phyloP scores from a whole-genome alignment of 495 filamentous ascomycete species.

The Extremus antarcticus region DNA sequence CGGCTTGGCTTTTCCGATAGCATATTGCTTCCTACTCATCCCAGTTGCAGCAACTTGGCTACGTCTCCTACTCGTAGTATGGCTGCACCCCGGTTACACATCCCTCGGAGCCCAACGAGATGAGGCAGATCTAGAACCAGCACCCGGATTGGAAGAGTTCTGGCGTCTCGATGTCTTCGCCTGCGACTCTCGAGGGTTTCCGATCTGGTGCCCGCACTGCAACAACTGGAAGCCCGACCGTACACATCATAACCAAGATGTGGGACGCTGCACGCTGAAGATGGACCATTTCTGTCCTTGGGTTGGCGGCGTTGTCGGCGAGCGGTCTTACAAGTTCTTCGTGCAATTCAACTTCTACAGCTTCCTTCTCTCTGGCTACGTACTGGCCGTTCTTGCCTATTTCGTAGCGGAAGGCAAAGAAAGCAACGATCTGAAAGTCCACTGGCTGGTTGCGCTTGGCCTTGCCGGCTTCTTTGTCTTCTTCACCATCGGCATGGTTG shows the following conservation, averaged over 20 bases:
- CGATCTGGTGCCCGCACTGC: slow-evolving; percentile 70
- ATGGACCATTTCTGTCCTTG: slow-evolving; percentile 97
- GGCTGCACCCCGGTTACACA: slow-evolving; percentile 57
- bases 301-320: slow-evolving; percentile 82
- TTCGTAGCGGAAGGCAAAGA: slow-evolving; percentile 33
- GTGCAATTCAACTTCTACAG: slow-evolving; percentile 72
- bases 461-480: slow-evolving; percentile 32
- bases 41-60: slow-evolving; percentile 56
- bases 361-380: slow-evolving; percentile 52
- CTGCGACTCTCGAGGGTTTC: slow-evolving; percentile 58
- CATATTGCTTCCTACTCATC: slow-evolving; percentile 61
- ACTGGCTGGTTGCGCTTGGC: slow-evolving; percentile 46
- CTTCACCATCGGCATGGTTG: slow-evolving; percentile 64
- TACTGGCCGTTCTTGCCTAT: slow-evolving; percentile 48
- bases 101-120: slow-evolving; percentile 38
- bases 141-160: slow-evolving; percentile 16
- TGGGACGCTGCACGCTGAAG: slow-evolving; percentile 67
- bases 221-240: slow-evolving; percentile 75
- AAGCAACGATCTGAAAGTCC: slow-evolving; percentile 27
- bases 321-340: slow-evolving; percentile 82
- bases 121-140: not conserved
- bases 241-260: slow-evolving; percentile 72
- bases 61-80: slow-evolving; percentile 51
- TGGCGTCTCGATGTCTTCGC: slow-evolving; percentile 21
- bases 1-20: slow-evolving; percentile 55